Base-by-base conservation (phyloP, 306 rosid species). In the Hippophae gyantsensis region DNA sequence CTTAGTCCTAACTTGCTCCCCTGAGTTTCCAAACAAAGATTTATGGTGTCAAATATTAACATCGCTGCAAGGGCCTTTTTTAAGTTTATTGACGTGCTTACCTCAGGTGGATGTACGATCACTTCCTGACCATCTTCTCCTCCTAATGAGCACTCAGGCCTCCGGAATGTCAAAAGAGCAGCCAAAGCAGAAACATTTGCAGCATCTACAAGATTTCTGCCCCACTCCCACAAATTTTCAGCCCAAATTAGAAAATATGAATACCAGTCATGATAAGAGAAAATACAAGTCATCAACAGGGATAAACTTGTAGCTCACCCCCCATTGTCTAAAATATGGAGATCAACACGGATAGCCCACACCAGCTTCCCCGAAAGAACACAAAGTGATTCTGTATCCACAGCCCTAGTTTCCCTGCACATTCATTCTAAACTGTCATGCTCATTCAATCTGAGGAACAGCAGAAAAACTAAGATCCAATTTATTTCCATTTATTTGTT, bases 121-220 rank as follows among this genome's bases (percentile, higher is more conserved):
- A 87, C 93, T 79, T 87, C 82, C 69, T 87, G 96, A 52, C 87
- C 87, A 72, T 83, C 84, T 60, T 90, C 89, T 69, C 92, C 98
- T 27, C 82, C 83, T 52, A 92, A 59, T 3, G 96, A 83, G 63
- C 96, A 87, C 26, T 92, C 98, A 8, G 96, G 96, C 54, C 95
- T 79, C 64, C 95, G 81, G 42, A 92, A 92, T 7, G 95, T 84
- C 77, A 74, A 61, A 26, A 90, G 82, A 61, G 89, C 82, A 66
- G 89, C 82, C 77, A 90, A 75, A 40, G 96, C 97, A 71, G 94
- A 86, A 60, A 87, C 72, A 72, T 90, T 90, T 10, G 97, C 86
- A 58, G 94, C 96, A 74, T 90, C 97, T 40, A 87, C 87, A 53
- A 90, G 95, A 67, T 90, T 90, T n/a, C 95, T 83, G 70, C 62